A percentile compares a stretch with the other conserved stretches of the same genome.
phyloP scores from a whole-genome alignment of 306 rosid species.

The Cajanus cajan region DNA sequence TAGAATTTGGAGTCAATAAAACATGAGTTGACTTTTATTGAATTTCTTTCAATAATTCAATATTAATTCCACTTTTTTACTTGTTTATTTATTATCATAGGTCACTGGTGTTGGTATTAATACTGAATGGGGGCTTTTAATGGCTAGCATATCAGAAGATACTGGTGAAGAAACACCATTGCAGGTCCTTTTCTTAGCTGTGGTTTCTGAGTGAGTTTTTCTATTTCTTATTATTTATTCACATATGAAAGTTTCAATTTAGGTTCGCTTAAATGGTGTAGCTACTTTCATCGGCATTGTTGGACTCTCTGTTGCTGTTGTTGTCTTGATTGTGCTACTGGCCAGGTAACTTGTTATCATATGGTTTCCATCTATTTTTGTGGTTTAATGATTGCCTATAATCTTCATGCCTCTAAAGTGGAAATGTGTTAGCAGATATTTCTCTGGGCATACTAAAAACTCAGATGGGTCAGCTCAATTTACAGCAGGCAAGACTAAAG shows the following conservation, averaged over 20 bases:
- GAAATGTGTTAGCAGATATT: conserved; percentile 58
- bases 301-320: conserved; percentile 86
- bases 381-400: not conserved
- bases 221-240: not conserved
- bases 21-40: not conserved
- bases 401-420: conserved; percentile 24
- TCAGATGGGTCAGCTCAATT: conserved; percentile 51
- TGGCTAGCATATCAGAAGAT: conserved; percentile 99
- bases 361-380: conserved; percentile 17
- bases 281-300: conserved; percentile 94
- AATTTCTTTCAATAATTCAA: not conserved
- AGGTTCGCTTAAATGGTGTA: conserved; percentile 98
- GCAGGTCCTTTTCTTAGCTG: conserved; percentile 58
- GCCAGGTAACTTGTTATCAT: conserved; percentile 54
- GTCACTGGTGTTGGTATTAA: conserved; percentile 89
- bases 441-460: conserved; percentile 76
- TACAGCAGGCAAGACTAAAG: conserved; percentile 63
- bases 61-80: not conserved
- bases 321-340: conserved; percentile 73
- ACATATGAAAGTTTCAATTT: conserved; percentile 28
- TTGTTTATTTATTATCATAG: conserved; percentile 39
- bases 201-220: not conserved
- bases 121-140: conserved; percentile 99
- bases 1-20: conserved; percentile 2
- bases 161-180: conserved; percentile 98